These are phyloP conservation scores for Podosphaera xanthii DNA, from an alignment of 2,329 filamentous ascomycete species.

Conservation along the genomic window DNA sequence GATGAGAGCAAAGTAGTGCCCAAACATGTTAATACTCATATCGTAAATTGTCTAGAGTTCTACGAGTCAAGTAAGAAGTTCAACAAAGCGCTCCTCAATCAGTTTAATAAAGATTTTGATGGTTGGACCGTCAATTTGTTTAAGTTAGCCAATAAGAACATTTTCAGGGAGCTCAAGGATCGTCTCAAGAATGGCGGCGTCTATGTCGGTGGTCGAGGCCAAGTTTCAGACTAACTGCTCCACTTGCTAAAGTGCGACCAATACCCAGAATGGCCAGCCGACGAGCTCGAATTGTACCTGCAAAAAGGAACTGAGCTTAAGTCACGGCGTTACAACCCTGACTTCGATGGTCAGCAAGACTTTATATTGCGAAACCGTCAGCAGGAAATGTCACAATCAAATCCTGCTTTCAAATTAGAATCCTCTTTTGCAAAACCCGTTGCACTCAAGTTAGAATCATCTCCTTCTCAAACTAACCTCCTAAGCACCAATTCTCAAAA, in stretches of 20 bases:
- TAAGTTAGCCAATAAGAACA: slow-evolving; percentile 1
- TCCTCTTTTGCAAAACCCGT: background rate
- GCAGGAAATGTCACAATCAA: background rate
- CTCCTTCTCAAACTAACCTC: background rate
- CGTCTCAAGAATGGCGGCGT: background rate
- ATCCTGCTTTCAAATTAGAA: background rate
- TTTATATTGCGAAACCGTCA: background rate
- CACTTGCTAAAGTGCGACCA: background rate
- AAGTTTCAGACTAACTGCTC: background rate
- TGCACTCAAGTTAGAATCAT: background rate
- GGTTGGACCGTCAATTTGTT: background rate
- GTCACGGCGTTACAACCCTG: background rate
- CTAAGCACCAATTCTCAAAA: too few species aligned
- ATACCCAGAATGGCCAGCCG: background rate
- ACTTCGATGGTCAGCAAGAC: background rate
- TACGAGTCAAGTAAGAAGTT: too few species aligned
- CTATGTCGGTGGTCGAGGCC: background rate
- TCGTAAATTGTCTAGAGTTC: background rate
- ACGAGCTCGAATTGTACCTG: background rate
- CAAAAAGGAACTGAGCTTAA: background rate
- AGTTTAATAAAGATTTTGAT: too few species aligned
- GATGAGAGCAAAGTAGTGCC: background rate
- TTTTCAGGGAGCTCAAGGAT: background rate
- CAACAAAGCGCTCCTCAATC: too few species aligned
- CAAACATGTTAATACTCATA: background rate